Percentiles rank a stretch among this genome's conserved stretches.
These are phyloP conservation scores for Boletus sp. DNA, from an alignment of 768 basidiomycete genomes.

Conservation along the genomic window DNA sequence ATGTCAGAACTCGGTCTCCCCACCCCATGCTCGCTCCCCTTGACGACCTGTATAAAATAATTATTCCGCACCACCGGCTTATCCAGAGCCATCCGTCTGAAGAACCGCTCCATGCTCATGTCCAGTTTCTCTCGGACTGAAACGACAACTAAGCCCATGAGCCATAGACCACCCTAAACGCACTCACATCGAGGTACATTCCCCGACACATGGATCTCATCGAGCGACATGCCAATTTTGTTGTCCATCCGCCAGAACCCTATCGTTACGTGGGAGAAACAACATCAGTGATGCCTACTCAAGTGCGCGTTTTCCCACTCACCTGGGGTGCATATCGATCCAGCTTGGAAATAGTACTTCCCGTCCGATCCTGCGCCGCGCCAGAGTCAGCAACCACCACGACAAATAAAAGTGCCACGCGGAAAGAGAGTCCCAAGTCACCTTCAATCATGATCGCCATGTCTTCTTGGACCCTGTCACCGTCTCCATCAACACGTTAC, in stretches of 20 bases:
- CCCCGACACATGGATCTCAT: slow-evolving; percentile 69
- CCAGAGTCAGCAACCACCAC: slow-evolving; percentile 14
- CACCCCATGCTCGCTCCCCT: too few relatives aligned
- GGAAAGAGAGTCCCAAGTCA: slow-evolving; percentile 24
- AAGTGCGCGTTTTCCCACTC: slow-evolving; percentile 13
- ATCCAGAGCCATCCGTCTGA: slow-evolving; percentile 60
- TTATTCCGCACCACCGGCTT: slow-evolving; percentile 73
- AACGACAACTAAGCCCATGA: slow-evolving; percentile 5
- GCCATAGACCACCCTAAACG: background rate
- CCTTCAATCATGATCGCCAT: slow-evolving; percentile 61
- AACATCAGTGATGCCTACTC: background rate
- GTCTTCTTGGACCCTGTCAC: slow-evolving; percentile 51
- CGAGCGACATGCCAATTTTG: slow-evolving; percentile 68
- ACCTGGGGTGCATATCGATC: slow-evolving; percentile 65
- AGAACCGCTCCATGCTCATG: slow-evolving; percentile 64
- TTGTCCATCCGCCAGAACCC: slow-evolving; percentile 77
- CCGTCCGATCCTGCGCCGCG: slow-evolving; percentile 55
- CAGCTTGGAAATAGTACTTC: slow-evolving; percentile 71
- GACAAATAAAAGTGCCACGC: slow-evolving; percentile 11
- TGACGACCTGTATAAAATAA: slow-evolving; percentile 48
- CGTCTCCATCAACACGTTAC: slow-evolving; percentile 4
- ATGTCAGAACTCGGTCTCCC: slow-evolving; percentile 13
- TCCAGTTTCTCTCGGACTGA: slow-evolving; percentile 61
- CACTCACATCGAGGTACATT: slow-evolving; percentile 69
- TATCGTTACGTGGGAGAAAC: slow-evolving; percentile 23